Conservation (phyloP, 2,329 filamentous ascomycete genomes). For the Ophiostoma sp. region DNA sequence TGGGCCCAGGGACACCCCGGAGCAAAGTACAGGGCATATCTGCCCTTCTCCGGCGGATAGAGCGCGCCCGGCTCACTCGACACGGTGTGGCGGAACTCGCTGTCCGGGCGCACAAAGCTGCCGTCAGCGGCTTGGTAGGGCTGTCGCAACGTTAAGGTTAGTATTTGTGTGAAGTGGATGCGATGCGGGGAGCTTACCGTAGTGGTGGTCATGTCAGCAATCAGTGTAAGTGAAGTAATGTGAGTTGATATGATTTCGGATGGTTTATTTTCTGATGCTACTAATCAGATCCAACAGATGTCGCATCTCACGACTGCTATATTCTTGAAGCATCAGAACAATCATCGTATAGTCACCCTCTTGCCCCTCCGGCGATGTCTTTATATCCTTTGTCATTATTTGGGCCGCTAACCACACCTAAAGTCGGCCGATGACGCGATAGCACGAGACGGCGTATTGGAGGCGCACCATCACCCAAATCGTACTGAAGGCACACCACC, state of each 20-base stretch:
- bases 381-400: background rate
- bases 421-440: background rate
- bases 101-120: slow-evolving; percentile 53
- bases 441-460: background rate
- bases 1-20: slow-evolving; percentile 70
- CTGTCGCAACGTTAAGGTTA: background rate
- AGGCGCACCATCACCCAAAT: background rate
- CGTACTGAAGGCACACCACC: background rate
- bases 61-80: slow-evolving; percentile 51
- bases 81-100: slow-evolving; percentile 57
- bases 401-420: background rate
- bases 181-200: background rate
- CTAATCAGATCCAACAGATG: too few species aligned
- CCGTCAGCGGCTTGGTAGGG: slow-evolving; percentile 37
- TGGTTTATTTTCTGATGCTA: too few species aligned
- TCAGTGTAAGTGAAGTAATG: slow-evolving; percentile 2
- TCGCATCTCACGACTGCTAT: background rate
- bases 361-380: background rate
- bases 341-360: background rate
- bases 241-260: too few species aligned
- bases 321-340: too few species aligned
- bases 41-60: slow-evolving; percentile 59
- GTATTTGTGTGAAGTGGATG: background rate
- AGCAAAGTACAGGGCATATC: slow-evolving; percentile 63
- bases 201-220: background rate